Conservation (phyloP, 345 rosid species). For the Syzygium grande region DNA sequence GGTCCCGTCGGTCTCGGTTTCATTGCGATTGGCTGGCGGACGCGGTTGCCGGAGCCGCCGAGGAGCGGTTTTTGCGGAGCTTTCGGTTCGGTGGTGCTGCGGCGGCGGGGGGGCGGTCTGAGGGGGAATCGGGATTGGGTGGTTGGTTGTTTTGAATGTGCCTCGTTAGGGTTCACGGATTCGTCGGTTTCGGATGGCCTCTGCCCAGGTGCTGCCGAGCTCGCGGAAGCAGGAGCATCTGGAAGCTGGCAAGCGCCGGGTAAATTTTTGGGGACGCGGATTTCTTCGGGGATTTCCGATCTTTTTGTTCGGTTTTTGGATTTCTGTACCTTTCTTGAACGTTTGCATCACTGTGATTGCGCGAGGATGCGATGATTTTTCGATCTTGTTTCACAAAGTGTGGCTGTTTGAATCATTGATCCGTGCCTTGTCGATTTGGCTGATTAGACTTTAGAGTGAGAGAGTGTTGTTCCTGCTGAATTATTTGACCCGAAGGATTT, state of each 20-base stretch:
- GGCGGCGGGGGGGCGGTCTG: neutral
- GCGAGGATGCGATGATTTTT: neutral
- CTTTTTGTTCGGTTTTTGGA: neutral
- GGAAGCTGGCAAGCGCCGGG: conserved; percentile 96
- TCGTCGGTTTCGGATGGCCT: conserved; percentile 49
- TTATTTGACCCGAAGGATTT: neutral
- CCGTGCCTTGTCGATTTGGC: neutral
- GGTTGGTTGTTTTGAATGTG: conserved; percentile 6
- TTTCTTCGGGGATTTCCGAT: neutral
- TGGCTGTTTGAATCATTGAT: neutral
- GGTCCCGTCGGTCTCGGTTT: neutral
- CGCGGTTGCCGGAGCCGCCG: neutral
- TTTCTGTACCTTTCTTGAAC: neutral
- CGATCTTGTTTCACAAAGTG: neutral
- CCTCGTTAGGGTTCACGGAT: neutral
- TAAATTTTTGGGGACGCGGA: conserved; percentile 4
- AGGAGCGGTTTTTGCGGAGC: neutral
- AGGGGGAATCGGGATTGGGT: conserved; percentile 5
- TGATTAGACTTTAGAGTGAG: neutral
- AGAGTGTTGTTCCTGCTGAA: neutral
- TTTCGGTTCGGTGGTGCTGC: neutral
- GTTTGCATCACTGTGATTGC: neutral
- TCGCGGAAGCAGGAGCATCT: conserved; percentile 77
- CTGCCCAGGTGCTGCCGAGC: conserved; percentile 77
- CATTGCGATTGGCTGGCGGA: neutral